These are phyloP conservation scores for Cyclotella choctawhatcheeana DNA, from an alignment of 108 stramenopile genomes.

Conservation along the genomic window DNA sequence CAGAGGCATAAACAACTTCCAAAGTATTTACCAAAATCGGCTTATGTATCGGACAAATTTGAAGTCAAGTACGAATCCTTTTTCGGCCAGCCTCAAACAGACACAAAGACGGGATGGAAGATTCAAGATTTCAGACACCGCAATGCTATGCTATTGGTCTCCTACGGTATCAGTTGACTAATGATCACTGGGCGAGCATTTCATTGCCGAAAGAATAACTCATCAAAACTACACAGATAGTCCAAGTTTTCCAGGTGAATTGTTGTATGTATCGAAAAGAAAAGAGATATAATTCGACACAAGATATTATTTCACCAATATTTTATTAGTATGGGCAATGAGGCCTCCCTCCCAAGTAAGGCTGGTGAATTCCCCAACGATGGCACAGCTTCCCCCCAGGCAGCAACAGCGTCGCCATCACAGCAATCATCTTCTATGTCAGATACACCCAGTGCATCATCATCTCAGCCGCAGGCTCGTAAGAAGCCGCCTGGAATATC, in stretches of 20 bases:
- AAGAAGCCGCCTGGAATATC: neutral
- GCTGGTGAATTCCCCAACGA: conserved; percentile 11
- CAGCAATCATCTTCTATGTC: neutral
- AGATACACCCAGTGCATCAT: conserved; percentile 1
- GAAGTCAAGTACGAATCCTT: conserved; percentile 3
- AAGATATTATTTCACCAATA: neutral
- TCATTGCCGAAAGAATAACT: no score
- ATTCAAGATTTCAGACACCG: neutral
- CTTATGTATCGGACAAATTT: neutral
- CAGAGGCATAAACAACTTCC: no score
- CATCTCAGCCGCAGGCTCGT: conserved; percentile 10
- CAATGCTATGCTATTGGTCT: neutral
- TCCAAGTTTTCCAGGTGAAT: no score
- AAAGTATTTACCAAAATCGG: no score
- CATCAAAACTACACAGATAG: no score
- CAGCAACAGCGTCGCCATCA: no score
- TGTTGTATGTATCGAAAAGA: neutral
- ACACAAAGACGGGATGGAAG: neutral
- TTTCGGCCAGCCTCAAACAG: no score
- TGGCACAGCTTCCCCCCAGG: neutral
- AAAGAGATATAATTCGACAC: neutral
- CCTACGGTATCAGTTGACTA: no score
- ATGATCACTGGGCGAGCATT: no score
- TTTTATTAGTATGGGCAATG: conserved; percentile 33
- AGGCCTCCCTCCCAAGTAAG: conserved; percentile 36